Evolutionary conservation across 2,329 filamentous ascomycete species (phyloP).

Genomic region (Fusarium armeniacum): DNA sequence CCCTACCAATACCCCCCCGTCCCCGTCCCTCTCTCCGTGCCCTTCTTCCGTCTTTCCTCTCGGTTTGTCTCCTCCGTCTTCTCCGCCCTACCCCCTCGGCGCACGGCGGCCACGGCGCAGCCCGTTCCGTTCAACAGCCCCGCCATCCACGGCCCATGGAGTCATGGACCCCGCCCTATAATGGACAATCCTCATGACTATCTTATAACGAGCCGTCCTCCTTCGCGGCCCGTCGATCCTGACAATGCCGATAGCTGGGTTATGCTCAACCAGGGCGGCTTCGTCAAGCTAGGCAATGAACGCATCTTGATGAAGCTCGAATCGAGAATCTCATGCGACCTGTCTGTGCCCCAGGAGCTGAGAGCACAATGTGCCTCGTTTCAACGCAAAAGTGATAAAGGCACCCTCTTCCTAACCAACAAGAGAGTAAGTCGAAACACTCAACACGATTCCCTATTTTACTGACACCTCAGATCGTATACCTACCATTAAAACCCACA

Average conservation of each 20-base stretch:
- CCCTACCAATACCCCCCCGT: conserved; percentile 24
- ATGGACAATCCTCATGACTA: conserved; percentile 61
- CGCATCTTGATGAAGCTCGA: conserved; percentile 84
- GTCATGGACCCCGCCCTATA: conserved; percentile 53
- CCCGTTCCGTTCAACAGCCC: conserved; percentile 49
- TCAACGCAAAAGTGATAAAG: conserved; percentile 79
- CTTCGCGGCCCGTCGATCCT: conserved; percentile 60
- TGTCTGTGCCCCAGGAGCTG: conserved; percentile 78
- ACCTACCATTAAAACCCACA: conserved; percentile 81
- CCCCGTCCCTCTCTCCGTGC: conserved; percentile 26
- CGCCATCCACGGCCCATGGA: conserved; percentile 53
- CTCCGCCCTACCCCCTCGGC: conserved; percentile 41
- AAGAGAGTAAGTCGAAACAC: conserved; percentile 73
- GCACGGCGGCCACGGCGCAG: conserved; percentile 43
- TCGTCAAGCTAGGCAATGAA: conserved; percentile 88
- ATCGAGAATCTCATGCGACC: conserved; percentile 80
- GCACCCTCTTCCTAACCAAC: conserved; percentile 85
- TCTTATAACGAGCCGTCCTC: conserved; percentile 56
- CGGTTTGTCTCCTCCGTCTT: conserved; percentile 32
- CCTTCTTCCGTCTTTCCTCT: conserved; percentile 34
- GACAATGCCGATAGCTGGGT: conserved; percentile 80
- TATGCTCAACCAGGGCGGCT: conserved; percentile 85
- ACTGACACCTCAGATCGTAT: conserved; percentile 76
- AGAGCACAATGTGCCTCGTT: conserved; percentile 72
- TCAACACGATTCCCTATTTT: conserved; percentile 5